Conservation (phyloP, 345 rosid genomes). For the Adansonia digitata region DNA sequence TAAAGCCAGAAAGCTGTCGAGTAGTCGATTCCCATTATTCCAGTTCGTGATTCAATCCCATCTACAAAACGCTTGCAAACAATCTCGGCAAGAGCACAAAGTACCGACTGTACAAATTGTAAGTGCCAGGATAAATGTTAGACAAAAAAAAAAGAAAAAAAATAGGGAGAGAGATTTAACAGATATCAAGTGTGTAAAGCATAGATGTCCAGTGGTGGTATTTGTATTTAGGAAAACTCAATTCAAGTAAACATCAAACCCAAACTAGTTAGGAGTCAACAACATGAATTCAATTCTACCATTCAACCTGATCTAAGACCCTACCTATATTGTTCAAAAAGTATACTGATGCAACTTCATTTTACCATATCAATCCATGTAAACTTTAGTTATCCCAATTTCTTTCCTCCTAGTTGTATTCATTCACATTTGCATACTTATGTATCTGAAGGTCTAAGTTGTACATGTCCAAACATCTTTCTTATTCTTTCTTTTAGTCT, state of each 20-base stretch:
- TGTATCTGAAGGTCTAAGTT: not conserved
- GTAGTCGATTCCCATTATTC: constrained; percentile 81
- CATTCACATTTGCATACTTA: not conserved
- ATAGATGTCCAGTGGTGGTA: not conserved
- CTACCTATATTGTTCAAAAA: not conserved
- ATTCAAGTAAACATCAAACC: not conserved
- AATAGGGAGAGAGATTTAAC: not conserved
- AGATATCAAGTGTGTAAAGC: not conserved
- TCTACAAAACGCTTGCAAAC: constrained; percentile 71
- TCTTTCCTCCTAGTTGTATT: not conserved
- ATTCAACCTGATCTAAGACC: not conserved
- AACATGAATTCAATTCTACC: not conserved
- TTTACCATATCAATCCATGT: not conserved
- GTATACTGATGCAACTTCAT: not conserved
- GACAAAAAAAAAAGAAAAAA: not conserved
- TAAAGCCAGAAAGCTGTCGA: constrained; percentile 77
- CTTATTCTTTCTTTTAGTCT: not conserved
- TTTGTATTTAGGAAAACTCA: not conserved
- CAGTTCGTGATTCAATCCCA: constrained; percentile 50
- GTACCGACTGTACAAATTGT: constrained; percentile 43
- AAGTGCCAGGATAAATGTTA: not conserved
- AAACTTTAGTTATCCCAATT: not conserved
- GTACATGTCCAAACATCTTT: not conserved
- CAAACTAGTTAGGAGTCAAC: not conserved
- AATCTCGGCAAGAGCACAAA: constrained; percentile 84